A percentile compares a stretch with the other conserved stretches of the same genome.
Conservation (phyloP, 495 filamentous ascomycete species). For the Beverwykella pulmonaria region DNA sequence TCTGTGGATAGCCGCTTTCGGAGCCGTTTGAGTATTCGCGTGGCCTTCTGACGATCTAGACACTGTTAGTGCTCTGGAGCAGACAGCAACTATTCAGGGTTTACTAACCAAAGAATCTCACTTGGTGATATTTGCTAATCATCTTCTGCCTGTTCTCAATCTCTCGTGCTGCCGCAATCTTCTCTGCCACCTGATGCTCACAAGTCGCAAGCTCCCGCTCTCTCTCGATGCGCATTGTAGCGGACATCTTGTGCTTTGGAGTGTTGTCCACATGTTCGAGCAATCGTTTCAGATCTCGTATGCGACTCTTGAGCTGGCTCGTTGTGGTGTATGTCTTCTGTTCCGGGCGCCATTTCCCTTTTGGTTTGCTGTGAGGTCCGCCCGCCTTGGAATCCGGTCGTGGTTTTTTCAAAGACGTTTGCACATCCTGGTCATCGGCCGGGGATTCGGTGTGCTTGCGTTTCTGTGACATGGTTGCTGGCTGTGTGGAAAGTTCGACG, state of each 20-base stretch:
- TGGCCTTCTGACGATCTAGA: slow-evolving; percentile 83
- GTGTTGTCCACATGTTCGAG: slow-evolving; percentile 58
- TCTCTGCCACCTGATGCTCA: slow-evolving; percentile 67
- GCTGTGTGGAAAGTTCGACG: not conserved
- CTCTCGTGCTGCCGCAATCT: slow-evolving; percentile 53
- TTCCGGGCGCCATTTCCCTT: slow-evolving; percentile 3
- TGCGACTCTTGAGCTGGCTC: slow-evolving; percentile 59
- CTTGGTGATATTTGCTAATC: slow-evolving; percentile 90
- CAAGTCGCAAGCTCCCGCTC: slow-evolving; percentile 80
- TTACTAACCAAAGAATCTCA: slow-evolving; percentile 78
- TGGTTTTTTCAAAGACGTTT: slow-evolving; percentile 16
- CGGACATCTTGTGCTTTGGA: slow-evolving; percentile 56
- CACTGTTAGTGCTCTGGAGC: slow-evolving; percentile 11
- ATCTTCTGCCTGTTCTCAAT: slow-evolving; percentile 62
- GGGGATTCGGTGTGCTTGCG: slow-evolving; percentile 28
- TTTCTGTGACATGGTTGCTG: slow-evolving; percentile 34
- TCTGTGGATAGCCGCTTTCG: slow-evolving; percentile 54
- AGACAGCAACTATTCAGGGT: not conserved
- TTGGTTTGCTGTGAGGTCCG: slow-evolving; percentile 9
- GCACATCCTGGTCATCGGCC: not conserved
- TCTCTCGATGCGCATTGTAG: slow-evolving; percentile 71
- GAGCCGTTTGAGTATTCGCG: slow-evolving; percentile 66
- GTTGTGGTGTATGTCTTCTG: slow-evolving; percentile 20
- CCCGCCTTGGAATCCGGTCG: slow-evolving; percentile 6
- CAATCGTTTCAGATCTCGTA: slow-evolving; percentile 62